Conservation (phyloP, 169 alveolate genomes). For the Perkinsus olseni region DNA sequence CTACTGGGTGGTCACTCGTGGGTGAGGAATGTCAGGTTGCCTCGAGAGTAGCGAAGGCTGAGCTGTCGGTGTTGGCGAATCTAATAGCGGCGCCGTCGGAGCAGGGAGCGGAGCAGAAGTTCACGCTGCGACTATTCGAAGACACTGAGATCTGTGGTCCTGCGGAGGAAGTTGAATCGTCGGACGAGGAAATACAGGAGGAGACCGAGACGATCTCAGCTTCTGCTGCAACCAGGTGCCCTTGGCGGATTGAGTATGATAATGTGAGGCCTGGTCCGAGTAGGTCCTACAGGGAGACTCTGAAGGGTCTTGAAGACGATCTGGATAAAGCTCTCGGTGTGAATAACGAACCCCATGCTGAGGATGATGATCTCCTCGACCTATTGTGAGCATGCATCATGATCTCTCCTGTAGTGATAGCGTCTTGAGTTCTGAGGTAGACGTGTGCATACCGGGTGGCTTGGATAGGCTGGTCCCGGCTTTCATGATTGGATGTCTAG, state of each 20-base stretch:
- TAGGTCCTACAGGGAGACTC: neutral
- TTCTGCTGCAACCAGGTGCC: neutral
- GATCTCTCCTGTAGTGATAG: neutral
- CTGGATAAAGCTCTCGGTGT: neutral
- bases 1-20: too few relatives aligned
- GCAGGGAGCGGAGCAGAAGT: neutral
- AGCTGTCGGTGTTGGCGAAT: neutral
- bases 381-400: neutral
- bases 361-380: neutral
- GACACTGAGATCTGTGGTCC: neutral
- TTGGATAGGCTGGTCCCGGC: neutral
- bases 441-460: neutral
- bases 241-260: neutral
- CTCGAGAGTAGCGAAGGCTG: neutral
- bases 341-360: neutral
- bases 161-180: neutral
- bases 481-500: neutral
- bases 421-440: neutral
- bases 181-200: neutral
- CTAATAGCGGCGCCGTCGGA: neutral
- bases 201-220: neutral
- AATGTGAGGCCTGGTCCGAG: neutral
- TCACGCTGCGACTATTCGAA: neutral
- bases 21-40: neutral
- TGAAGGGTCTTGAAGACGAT: neutral